Base-by-base conservation (phyloP, 148 eudicot genomes). In the Rhododendron vialii region DNA sequence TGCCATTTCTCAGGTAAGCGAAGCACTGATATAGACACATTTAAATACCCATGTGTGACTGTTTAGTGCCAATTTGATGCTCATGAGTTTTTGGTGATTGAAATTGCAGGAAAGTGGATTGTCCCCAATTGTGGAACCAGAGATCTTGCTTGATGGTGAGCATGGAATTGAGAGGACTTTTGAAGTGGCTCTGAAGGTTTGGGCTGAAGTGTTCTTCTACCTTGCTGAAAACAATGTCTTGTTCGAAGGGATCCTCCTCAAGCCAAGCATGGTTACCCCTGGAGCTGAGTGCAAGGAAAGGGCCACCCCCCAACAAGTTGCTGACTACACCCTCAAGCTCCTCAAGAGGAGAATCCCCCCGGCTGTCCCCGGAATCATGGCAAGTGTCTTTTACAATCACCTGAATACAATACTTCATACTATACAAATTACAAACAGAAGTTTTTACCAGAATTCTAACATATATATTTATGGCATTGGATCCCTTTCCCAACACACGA, bases 81-180 rank as follows among this genome's bases (percentile, higher is more conserved):
- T 38, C 48, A 75, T 18, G 5, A 4, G 28, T 0, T 14, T 13
- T 85, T 22, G 83, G 47, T 78, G 22, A 50, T 24, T 80, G n/a
- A 36, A 82, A 26, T 82, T 73, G 53, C 85, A 95, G 99, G 99
- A 96, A 88, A 96, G 92, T 82, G 99, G 99, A 15, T 90, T 96
- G 94, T 95, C 95, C 85, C 99, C 99, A 43, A 96, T 96, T 80
- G 99, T 96, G 82, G 99, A 96, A 91, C 99, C 99, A 48, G 99
- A 96, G 76, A 95, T 96, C 86, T 87, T 95, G 91, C 92, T 96
- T 17, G 99, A 96, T 76, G 99, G 99, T 82, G 96, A 94, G 55
- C 99, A 96, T 59, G 96, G 95, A 80, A 96, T 96, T 18, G 98
- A 96, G 50, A 93, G 94, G 92, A 95, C 94, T 61, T 95, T 95